Percentiles rank a stretch among this genome's conserved stretches.
Conservation (phyloP, 202 grass and related monocot genomes). For the Cymbopogon flexuosus region DNA sequence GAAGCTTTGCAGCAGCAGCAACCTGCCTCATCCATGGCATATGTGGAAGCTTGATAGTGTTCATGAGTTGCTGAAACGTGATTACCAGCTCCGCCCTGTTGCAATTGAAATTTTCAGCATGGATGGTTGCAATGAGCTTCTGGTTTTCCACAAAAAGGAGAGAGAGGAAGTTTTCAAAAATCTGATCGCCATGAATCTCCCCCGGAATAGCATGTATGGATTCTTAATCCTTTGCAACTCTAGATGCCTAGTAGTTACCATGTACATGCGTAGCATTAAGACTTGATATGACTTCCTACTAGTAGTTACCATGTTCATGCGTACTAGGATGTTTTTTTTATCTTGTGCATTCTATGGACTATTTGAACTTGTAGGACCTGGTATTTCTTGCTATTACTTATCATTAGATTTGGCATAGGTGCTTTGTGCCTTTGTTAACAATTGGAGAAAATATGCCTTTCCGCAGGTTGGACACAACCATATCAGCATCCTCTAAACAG, state of each 20-base stretch:
- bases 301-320: neutral
- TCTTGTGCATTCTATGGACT: conserved; percentile 3
- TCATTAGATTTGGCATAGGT: conserved; percentile 19
- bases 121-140: conserved; percentile 97
- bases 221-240: conserved; percentile 38
- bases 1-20: conserved; percentile 73
- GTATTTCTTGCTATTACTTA: conserved; percentile 24
- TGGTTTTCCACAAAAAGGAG: conserved; percentile 99
- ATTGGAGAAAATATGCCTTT: conserved; percentile 28
- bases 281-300: neutral
- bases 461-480: conserved; percentile 91
- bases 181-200: conserved; percentile 92
- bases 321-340: neutral
- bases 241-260: neutral
- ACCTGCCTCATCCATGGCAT: conserved; percentile 93
- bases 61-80: conserved; percentile 92
- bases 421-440: neutral
- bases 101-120: conserved; percentile 99
- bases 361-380: conserved; percentile 14
- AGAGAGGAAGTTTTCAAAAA: conserved; percentile 97
- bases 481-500: conserved; percentile 91
- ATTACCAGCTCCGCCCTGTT: conserved; percentile 96
- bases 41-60: conserved; percentile 99
- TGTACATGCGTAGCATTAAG: conserved; percentile 21
- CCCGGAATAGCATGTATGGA: conserved; percentile 97